Conservation (phyloP, 2,329 filamentous ascomycete genomes). For the Neonectria magnoliae region DNA sequence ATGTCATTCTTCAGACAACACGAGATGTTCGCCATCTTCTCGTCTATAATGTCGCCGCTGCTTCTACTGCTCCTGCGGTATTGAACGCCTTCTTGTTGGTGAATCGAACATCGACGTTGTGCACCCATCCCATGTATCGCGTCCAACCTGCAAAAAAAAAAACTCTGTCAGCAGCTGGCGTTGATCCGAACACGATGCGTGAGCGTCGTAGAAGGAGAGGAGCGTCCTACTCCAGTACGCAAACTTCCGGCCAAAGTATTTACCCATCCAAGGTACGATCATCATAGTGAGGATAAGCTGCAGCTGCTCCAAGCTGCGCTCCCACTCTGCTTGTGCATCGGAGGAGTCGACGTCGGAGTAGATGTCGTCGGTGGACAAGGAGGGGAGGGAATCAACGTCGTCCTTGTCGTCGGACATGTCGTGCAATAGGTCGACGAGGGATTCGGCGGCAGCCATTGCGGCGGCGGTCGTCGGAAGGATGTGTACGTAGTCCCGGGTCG, state of each 20-base stretch:
- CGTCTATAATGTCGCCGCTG: constrained; percentile 62
- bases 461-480: constrained; percentile 3
- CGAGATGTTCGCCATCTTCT: neutral
- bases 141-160: constrained; percentile 77
- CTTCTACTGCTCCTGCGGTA: constrained; percentile 70
- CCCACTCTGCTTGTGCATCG: constrained; percentile 95
- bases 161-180: constrained; percentile 25
- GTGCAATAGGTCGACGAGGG: constrained; percentile 62
- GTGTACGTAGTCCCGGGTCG: neutral
- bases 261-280: constrained; percentile 90
- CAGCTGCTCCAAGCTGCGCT: constrained; percentile 90
- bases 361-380: constrained; percentile 66
- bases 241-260: constrained; percentile 93
- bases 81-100: constrained; percentile 72
- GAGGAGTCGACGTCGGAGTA: constrained; percentile 74
- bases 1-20: neutral
- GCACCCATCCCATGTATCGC: constrained; percentile 94
- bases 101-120: constrained; percentile 76
- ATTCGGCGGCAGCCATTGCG: constrained; percentile 53
- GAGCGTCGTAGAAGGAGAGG: neutral
- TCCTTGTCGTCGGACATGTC: constrained; percentile 62
- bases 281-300: constrained; percentile 95
- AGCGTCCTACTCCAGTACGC: constrained; percentile 87
- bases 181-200: neutral
- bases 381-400: constrained; percentile 72